phyloP scores from a whole-genome alignment of 2,329 filamentous ascomycete species.

The Cercospora beticola region DNA sequence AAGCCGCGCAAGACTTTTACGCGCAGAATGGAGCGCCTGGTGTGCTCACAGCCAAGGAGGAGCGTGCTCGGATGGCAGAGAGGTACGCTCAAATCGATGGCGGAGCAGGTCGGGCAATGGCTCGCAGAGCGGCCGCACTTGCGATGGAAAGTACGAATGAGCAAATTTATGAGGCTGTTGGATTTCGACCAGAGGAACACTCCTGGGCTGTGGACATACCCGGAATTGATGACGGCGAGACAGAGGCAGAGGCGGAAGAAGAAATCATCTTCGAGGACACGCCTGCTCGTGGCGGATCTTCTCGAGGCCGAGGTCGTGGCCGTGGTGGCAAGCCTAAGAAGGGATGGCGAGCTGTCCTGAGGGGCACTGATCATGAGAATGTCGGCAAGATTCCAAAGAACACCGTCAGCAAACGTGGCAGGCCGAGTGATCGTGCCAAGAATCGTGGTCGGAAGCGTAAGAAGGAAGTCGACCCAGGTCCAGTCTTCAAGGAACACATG shows the following conservation, averaged over 20 bases:
- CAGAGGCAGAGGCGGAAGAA: conserved; percentile 9
- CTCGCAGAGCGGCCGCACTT: conserved; percentile 6
- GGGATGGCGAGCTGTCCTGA: conserved; percentile 37
- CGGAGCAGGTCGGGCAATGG: conserved; percentile 7
- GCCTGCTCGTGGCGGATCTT: conserved; percentile 3
- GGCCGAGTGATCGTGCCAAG: conserved; percentile 26
- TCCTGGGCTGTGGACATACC: conserved; percentile 12
- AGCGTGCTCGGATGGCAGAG: not conserved
- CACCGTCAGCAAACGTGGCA: conserved; percentile 11
- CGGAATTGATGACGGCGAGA: conserved; percentile 9
- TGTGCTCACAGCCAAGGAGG: not conserved
- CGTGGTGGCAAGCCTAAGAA: conserved; percentile 28
- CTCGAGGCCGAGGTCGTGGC: conserved; percentile 17
- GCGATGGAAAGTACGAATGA: not conserved
- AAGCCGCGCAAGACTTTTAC: conserved; percentile 21
- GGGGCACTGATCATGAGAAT: conserved; percentile 38
- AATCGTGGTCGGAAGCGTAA: conserved; percentile 39
- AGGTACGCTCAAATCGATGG: conserved; percentile 4
- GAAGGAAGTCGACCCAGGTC: conserved; percentile 66
- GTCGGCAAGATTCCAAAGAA: conserved; percentile 18
- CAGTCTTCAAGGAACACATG: conserved; percentile 68
- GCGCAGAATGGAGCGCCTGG: conserved; percentile 18
- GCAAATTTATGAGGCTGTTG: not conserved
- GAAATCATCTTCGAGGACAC: conserved; percentile 6
- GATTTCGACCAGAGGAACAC: conserved; percentile 7